Base-by-base conservation (phyloP, 2,329 filamentous ascomycete species). In the Sphaerulina musiva region DNA sequence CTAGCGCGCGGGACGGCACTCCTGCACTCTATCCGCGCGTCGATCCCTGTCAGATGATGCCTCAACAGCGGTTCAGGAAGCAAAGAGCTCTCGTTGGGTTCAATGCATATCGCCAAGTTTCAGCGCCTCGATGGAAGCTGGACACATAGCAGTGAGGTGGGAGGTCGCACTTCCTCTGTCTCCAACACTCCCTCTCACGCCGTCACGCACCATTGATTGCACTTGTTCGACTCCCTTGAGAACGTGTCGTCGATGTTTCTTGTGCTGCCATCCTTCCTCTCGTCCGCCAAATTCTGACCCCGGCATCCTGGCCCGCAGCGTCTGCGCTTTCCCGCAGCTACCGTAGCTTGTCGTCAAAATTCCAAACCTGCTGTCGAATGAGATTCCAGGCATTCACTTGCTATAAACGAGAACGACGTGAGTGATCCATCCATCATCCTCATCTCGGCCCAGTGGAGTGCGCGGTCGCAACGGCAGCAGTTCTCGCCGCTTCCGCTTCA, bases 321-420 rank as follows among this genome's bases (percentile, higher is more conserved):
- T 53, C 50, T 53, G 50, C 41, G 50, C 50, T 51, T 44, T 45
- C 23, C 41, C 48, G 31, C 36, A 29, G 26, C 26, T 29, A 29
- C 26, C 26, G 26, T 29, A 53, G 48, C 50, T 53, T 17, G 14
- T 26, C 36, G 43, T 39, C 46, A 47, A 41, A 40, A 45, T 29
- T 26, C 36, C 20, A 20, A 49, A 48, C 34, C 52, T 48, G 49
- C 53, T 39, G 56, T 50, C 56, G 53, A 50, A 55, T 50, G 56
- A 54, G 45, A 55, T 52, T 58, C 49, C 47, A 54, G 52, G 38
- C 53, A 45, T 17, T 36, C 53, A 43, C 32, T 43, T 47, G 44
- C 44, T 14, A 51, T 47, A 48, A 51, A 43, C 43, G 46, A 54
- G 26, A 48, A 54, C 50, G 50, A 57, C 55, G 55, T 57, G 47